Evolutionary conservation across 2,329 filamentous ascomycete genomes (phyloP), one percentile per base, ranked within the genome.

Genomic region (Pseudogymnoascus verrucosus): DNA sequence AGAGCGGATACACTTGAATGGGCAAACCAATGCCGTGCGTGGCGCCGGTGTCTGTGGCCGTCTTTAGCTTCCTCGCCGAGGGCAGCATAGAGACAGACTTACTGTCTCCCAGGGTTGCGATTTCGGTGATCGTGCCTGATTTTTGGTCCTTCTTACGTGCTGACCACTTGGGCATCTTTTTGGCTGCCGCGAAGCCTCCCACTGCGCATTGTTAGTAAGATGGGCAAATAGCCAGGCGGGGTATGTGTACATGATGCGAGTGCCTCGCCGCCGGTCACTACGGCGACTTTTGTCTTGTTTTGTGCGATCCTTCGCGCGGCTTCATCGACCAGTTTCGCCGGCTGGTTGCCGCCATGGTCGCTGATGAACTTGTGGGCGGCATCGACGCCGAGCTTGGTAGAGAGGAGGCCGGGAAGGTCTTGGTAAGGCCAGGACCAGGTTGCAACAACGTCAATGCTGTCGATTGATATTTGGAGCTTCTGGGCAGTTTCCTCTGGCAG

Each of bases 351-450:
- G 0, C 85, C 86, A 75, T 89, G 84, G 2, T 81, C 79, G 23
- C 79, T 84, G 64, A 83, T 80, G 26, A 76, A 72, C 59, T 76
- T 78, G 68, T 84, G 80, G 1, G 74, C 75, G 0, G 81, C 76
- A 2, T 77, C 71, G 3, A 84, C 74, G 0, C 76, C 77, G 2
- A 89, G 72, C 39, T 76, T 78, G 40, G 79, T 67, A 0, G 80
- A 76, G 5, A 89, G 70, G 1, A 84, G 73, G 4, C 76, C 77
- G 0, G 85, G 84, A 1, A 88, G 72, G 69, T 89, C 81, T 1
- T 77, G 73, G 69, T 89, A 89, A 0, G 82, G 80, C 86, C 86
- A 88, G 0, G 86, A 87, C 86, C 86, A 89, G 0, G 83, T 84
- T 42, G 78, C 79, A 8, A 88, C 84, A 3, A 87, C 79, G 47